Percentiles rank a stretch among this genome's conserved stretches.
phyloP scores from a whole-genome alignment of 768 basidiomycete genomes.

The Tulasnella sp. region DNA sequence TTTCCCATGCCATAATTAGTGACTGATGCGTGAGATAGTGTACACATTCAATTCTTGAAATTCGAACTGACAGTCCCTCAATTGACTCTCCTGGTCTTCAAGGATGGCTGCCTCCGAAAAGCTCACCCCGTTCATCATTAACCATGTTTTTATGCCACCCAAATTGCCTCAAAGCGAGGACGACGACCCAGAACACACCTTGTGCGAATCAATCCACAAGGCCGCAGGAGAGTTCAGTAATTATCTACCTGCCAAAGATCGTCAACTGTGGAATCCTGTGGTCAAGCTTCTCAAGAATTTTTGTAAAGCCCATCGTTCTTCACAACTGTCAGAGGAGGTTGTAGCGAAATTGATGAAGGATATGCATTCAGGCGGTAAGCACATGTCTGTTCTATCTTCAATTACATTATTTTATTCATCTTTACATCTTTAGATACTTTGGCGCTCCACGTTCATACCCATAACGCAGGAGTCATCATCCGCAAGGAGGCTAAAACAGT shows the following conservation, averaged over 20 bases:
- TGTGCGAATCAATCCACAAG: not conserved
- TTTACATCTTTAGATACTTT: constrained; percentile 26
- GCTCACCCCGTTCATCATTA: constrained; percentile 7
- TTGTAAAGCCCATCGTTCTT: not conserved
- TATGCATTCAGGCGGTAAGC: not conserved
- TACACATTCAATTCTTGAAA: too few relatives aligned
- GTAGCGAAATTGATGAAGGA: not conserved
- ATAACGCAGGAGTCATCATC: constrained; percentile 37
- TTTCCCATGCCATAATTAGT: too few relatives aligned
- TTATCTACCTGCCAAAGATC: not conserved
- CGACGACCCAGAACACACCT: not conserved
- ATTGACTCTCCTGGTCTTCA: too few relatives aligned
- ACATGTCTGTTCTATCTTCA: not conserved
- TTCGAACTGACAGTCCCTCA: too few relatives aligned
- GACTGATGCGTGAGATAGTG: too few relatives aligned
- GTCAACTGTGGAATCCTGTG: not conserved
- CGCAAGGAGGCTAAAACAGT: constrained; percentile 13
- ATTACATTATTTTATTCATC: not conserved
- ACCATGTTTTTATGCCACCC: constrained; percentile 11
- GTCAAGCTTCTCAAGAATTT: not conserved
- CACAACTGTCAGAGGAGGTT: not conserved
- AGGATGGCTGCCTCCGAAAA: too few relatives aligned
- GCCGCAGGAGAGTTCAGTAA: not conserved
- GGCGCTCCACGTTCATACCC: constrained; percentile 31
- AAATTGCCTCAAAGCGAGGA: not conserved